Conservation (phyloP, 208 protist genomes). For the Leishmania martiniquensis region DNA sequence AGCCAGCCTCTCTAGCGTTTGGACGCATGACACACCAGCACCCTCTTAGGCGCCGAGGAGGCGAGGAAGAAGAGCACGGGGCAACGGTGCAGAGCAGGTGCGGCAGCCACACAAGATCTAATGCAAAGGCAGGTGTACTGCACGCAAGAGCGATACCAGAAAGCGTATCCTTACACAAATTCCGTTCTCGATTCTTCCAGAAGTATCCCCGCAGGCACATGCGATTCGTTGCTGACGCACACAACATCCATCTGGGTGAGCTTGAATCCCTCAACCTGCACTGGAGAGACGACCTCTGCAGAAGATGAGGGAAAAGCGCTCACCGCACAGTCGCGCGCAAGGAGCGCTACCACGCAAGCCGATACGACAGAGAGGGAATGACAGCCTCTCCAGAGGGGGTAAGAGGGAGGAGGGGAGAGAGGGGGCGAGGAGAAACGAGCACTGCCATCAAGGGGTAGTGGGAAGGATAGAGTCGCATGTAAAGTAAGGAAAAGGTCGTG, state of each 20-base stretch:
- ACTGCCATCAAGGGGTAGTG: not conserved
- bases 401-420: not conserved
- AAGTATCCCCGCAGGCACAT: not conserved
- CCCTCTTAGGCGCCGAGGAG: not conserved
- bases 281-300: constrained; percentile 1
- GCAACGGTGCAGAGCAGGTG: not conserved
- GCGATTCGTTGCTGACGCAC: not conserved
- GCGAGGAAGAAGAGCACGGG: not conserved
- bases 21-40: not conserved
- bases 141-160: too few relatives aligned
- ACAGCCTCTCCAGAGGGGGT: not conserved
- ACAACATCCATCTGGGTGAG: constrained; percentile 13
- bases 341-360: not conserved
- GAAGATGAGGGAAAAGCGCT: constrained; percentile 31
- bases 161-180: too few relatives aligned
- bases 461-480: not conserved
- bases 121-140: too few relatives aligned
- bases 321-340: constrained; percentile 1
- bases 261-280: constrained; percentile 34
- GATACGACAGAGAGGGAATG: not conserved
- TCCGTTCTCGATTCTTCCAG: not conserved
- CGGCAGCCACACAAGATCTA: not conserved
- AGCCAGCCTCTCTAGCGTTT: too few relatives aligned
- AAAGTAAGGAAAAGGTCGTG: not conserved
- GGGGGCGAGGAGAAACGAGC: not conserved